Percentiles rank a stretch among this genome's conserved stretches.
These are phyloP conservation scores for Oligophagozyma castellii DNA, from an alignment of 1,139 yeast species.

Conservation along the genomic window DNA sequence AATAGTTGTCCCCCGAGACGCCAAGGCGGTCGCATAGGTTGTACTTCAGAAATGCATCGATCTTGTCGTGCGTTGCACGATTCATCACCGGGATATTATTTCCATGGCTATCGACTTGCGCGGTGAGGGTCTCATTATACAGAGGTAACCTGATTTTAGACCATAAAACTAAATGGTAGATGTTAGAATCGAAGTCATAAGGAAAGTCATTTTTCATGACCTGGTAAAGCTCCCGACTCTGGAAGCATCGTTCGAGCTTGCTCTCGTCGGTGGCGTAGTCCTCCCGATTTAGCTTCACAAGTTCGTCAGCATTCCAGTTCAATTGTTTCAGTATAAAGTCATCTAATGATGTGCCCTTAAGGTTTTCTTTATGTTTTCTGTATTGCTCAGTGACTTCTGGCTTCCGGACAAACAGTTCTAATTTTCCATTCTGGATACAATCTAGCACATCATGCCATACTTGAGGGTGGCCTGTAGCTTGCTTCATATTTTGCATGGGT, in stretches of 20 bases:
- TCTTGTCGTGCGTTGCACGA: conserved; percentile 5
- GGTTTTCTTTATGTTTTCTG: conserved; percentile 10
- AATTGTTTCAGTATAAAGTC: conserved; percentile 12
- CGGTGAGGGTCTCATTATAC: conserved; percentile 10
- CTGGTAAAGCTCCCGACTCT: conserved; percentile 8
- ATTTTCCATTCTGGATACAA: conserved; percentile 10
- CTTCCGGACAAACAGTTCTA: conserved; percentile 12
- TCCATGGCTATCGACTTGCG: too few species aligned
- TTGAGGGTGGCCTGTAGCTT: too few species aligned
- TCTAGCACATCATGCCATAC: conserved; percentile 12
- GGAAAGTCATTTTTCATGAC: conserved; percentile 29
- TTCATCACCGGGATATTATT: conserved; percentile 3
- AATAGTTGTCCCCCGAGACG: conserved; percentile 8
- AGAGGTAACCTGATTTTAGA: conserved; percentile 30
- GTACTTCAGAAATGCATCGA: conserved; percentile 11
- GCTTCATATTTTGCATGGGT: too few species aligned
- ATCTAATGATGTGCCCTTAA: conserved; percentile 8
- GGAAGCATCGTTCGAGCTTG: conserved; percentile 9
- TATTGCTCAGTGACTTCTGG: conserved; percentile 11
- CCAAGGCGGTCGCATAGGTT: conserved; percentile 8
- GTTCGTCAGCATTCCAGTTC: conserved; percentile 12
- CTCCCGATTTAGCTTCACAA: conserved; percentile 8
- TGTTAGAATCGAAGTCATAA: conserved; percentile 26
- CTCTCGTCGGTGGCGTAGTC: conserved; percentile 8
- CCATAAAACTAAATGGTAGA: conserved; percentile 31